Evolutionary conservation across 148 eudicot species (phyloP).

Genomic region (Arctostaphylos glauca): DNA sequence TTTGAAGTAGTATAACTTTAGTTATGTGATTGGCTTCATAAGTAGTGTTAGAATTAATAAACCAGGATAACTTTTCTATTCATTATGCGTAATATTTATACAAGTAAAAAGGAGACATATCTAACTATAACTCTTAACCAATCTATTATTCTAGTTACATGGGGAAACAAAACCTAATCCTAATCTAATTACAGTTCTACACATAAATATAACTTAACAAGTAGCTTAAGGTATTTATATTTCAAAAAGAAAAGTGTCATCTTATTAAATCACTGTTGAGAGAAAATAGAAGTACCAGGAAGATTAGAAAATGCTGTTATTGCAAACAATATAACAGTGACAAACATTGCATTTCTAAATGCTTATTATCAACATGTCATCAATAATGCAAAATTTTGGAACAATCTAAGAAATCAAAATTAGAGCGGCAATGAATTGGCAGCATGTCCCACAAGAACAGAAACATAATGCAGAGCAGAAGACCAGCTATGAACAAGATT

Average conservation of each 20-base stretch:
- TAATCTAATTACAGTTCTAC: too few species aligned
- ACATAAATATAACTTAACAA: too few species aligned
- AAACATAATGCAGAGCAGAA: not conserved
- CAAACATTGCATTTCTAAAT: constrained; percentile 4
- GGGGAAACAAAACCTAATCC: too few species aligned
- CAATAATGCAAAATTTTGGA: not conserved
- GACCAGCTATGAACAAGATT: not conserved
- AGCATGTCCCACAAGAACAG: not conserved
- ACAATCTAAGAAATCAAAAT: not conserved
- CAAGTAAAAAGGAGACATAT: too few species aligned
- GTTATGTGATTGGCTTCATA: not conserved
- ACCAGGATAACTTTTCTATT: too few species aligned
- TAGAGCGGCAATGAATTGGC: not conserved
- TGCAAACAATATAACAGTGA: not conserved
- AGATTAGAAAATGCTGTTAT: not conserved
- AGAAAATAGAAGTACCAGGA: not conserved
- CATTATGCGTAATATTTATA: too few species aligned
- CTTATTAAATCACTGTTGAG: not conserved
- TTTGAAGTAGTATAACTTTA: not conserved
- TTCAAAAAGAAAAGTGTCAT: not conserved
- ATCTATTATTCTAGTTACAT: too few species aligned
- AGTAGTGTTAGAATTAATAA: too few species aligned
- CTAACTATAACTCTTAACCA: too few species aligned
- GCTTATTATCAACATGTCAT: not conserved
- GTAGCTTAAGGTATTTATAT: not conserved